Evolutionary conservation across 2,329 filamentous ascomycete genomes (phyloP).

Genomic region (Rhexocercosporidium sp.): DNA sequence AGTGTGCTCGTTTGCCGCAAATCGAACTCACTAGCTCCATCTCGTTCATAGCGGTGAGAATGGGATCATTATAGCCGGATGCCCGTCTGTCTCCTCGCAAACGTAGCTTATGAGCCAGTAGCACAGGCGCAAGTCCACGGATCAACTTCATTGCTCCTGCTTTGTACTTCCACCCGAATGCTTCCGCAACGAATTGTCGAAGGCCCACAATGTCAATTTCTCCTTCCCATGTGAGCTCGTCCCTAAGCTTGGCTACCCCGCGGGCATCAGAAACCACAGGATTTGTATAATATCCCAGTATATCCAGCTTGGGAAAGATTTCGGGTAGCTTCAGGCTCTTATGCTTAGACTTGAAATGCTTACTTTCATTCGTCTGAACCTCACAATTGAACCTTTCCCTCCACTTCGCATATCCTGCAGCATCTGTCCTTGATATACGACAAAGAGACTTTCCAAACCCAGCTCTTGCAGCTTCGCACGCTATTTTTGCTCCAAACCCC

Average conservation of each 20-base stretch:
- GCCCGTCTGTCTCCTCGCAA: slow-evolving; percentile 46
- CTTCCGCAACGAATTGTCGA: slow-evolving; percentile 75
- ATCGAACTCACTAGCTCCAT: slow-evolving; percentile 66
- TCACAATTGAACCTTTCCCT: slow-evolving; percentile 74
- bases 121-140: slow-evolving; percentile 74
- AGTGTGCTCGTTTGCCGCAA: slow-evolving; percentile 70
- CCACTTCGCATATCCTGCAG: slow-evolving; percentile 69
- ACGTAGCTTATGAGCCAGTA: slow-evolving; percentile 69
- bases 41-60: slow-evolving; percentile 52
- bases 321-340: slow-evolving; percentile 77
- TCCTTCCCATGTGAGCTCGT: slow-evolving; percentile 63
- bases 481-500: slow-evolving; percentile 84
- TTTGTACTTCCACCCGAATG: slow-evolving; percentile 84
- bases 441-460: slow-evolving; percentile 83
- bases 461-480: slow-evolving; percentile 86
- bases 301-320: slow-evolving; percentile 77
- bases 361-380: slow-evolving; percentile 80
- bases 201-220: slow-evolving; percentile 70
- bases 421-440: slow-evolving; percentile 63
- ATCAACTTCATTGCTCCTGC: slow-evolving; percentile 88
- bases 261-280: slow-evolving; percentile 75
- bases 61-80: slow-evolving; percentile 41
- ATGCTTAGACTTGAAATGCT: slow-evolving; percentile 78
- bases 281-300: slow-evolving; percentile 86
- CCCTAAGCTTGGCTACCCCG: slow-evolving; percentile 59